A percentile compares a stretch with the other conserved stretches of the same genome.
Evolutionary conservation across 495 filamentous ascomycete genomes (phyloP).

Genomic region (Diplogelasinospora grovesii): DNA sequence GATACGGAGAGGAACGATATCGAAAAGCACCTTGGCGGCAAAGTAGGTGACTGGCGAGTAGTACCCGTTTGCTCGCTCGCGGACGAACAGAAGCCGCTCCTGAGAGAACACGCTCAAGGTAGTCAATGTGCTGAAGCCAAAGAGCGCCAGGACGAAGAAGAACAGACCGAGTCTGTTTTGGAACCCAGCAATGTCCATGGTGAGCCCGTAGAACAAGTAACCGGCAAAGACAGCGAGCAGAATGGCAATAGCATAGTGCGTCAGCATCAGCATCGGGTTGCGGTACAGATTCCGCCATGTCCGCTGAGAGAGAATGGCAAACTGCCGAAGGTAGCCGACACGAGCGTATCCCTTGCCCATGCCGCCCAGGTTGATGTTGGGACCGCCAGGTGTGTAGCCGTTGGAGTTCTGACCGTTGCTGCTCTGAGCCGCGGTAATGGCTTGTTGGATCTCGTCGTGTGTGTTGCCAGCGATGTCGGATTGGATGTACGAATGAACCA

Average conservation of each 20-base stretch:
- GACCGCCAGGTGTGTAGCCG: constrained; percentile 45
- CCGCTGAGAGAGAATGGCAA: constrained; percentile 77
- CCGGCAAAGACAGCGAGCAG: constrained; percentile 89
- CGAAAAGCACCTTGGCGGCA: constrained; percentile 85
- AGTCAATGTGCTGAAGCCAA: constrained; percentile 94
- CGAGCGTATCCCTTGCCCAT: constrained; percentile 76
- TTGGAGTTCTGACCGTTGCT: constrained; percentile 65
- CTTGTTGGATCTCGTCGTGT: constrained; percentile 71
- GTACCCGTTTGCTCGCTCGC: constrained; percentile 95
- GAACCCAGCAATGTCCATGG: constrained; percentile 93
- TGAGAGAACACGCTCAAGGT: constrained; percentile 89
- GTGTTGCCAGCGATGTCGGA: constrained; percentile 76
- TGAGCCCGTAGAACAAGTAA: constrained; percentile 93
- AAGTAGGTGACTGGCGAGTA: constrained; percentile 98
- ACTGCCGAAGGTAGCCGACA: constrained; percentile 71
- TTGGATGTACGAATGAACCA: constrained; percentile 65
- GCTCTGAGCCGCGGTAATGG: constrained; percentile 48
- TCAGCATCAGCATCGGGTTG: constrained; percentile 97
- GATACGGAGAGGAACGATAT: constrained; percentile 87
- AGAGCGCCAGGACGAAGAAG: constrained; percentile 94
- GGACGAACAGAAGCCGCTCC: constrained; percentile 85
- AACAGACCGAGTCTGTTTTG: constrained; percentile 97
- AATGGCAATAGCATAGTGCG: constrained; percentile 98
- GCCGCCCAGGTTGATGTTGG: constrained; percentile 34
- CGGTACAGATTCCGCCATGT: constrained; percentile 98